Conservation (phyloP, 306 rosid species). For the Vachellia collinsii region DNA sequence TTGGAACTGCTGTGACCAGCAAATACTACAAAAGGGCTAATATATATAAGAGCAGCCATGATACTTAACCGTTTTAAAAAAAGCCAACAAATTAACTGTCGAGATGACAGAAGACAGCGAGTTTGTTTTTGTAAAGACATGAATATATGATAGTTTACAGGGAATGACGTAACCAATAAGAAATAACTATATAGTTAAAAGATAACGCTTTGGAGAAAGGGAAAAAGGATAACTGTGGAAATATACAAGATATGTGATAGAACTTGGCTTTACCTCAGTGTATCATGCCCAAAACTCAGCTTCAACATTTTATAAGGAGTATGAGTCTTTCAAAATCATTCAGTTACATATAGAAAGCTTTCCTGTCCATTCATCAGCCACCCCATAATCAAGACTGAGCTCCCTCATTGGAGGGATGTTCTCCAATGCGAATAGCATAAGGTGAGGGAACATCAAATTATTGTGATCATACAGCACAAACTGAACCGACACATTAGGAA, state of each 20-base stretch:
- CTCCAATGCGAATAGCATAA: conserved; percentile 95
- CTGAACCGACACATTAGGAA: conserved; percentile 89
- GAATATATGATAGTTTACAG: conserved; percentile 13
- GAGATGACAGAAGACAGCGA: conserved; percentile 13
- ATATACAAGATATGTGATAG: conserved; percentile 10
- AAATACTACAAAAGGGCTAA: conserved; percentile 14
- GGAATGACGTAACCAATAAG: conserved; percentile 5
- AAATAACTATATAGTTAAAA: conserved; percentile 11
- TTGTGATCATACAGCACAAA: conserved; percentile 86
- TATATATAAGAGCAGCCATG: conserved; percentile 16
- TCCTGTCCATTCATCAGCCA: conserved; percentile 71
- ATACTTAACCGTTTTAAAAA: conserved; percentile 10
- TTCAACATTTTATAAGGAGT: conserved; percentile 44
- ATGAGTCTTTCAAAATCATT: conserved; percentile 40
- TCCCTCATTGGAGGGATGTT: conserved; percentile 98
- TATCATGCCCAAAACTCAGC: conserved; percentile 42
- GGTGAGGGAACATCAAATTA: conserved; percentile 88
- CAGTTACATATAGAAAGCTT: conserved; percentile 81
- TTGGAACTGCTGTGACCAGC: conserved; percentile 7
- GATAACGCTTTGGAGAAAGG: conserved; percentile 18
- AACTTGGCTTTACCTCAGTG: conserved; percentile 50
- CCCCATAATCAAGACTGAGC: conserved; percentile 96
- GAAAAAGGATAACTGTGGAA: not conserved
- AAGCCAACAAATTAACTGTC: not conserved
- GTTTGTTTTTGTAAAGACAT: conserved; percentile 1